These are phyloP conservation scores for Barnettozyma sucrosica DNA, from an alignment of 805 yeast genomes.

Conservation along the genomic window DNA sequence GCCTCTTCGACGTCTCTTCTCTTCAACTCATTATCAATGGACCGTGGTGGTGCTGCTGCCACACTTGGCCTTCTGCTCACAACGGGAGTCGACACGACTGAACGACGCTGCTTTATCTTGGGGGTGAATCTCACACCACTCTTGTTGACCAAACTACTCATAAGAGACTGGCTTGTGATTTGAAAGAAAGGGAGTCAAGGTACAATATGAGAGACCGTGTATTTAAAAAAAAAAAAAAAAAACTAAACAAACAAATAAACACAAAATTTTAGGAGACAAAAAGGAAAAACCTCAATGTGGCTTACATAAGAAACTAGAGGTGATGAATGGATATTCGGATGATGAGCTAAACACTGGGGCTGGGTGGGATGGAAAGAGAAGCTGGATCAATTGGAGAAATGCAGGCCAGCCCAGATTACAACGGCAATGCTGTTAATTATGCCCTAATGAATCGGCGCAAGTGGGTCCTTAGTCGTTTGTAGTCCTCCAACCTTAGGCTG, in stretches of 20 bases:
- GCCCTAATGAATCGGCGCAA: not conserved
- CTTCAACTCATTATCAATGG: conserved; percentile 5
- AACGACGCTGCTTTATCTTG: conserved; percentile 40
- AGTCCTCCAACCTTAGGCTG: conserved; percentile 7
- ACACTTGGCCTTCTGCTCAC: conserved; percentile 23
- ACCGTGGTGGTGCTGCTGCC: too few relatives aligned
- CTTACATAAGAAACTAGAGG: too few relatives aligned
- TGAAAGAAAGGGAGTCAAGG: not conserved
- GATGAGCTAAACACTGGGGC: too few relatives aligned
- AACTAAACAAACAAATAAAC: too few relatives aligned
- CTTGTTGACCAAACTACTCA: conserved; percentile 43
- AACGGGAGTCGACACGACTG: conserved; percentile 21
- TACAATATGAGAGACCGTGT: too few relatives aligned
- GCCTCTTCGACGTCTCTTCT: conserved; percentile 9
- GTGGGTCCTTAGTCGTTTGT: conserved; percentile 12
- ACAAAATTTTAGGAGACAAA: conserved; percentile 2
- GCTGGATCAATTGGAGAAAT: too few relatives aligned
- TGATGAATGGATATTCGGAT: too few relatives aligned
- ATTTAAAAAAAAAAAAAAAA: too few relatives aligned
- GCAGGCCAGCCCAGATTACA: too few relatives aligned
- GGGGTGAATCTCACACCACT: conserved; percentile 65
- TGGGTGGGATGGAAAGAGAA: too few relatives aligned
- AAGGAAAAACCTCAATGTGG: not conserved
- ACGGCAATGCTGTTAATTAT: not conserved
- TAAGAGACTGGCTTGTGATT: conserved; percentile 9